Base-by-base conservation (phyloP, 2,329 filamentous ascomycete species). In the Sporothrix schenckii region DNA sequence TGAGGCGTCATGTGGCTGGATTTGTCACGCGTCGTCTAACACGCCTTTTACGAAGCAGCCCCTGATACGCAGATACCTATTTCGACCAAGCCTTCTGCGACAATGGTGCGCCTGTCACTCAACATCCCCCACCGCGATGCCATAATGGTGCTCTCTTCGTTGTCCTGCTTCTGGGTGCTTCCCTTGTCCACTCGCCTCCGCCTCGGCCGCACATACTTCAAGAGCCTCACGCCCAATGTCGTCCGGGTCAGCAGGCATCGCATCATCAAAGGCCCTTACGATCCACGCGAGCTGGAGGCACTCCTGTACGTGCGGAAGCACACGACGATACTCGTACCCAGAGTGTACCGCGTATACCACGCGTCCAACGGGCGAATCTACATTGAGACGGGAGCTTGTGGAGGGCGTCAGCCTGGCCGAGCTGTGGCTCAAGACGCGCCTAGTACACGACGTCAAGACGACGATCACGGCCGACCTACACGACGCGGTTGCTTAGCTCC, bases 231-330 rank as follows among this genome's bases (percentile, higher is more conserved):
- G 50, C 66, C 53, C 49, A 69, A 49, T 54, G 56, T 65, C 49
- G 49, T 65, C 47, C 68, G 65, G 58, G 68, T 69, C 34, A 69
- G 68, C 68, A 13, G 56, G 56, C 68, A 54, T 69, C 68, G 68
- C 68, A 56, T 66, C 60, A 71, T 71, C 70, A 71, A 71, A 66
- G 70, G 70, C 53, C 70, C 70, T 13, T 71, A 66, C 41, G 44
- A 58, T 39, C 70, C 66, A 6, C 49, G 56, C n/a, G 66, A 71
- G 66, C 27, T 71, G 58, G 70, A 69, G 60, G 66, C 66, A 10
- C 61, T 71, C 7, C 24, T 65, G 16, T 69, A 69, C 41, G 66
- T 69, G 14, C 47, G 56, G 21, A 34, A 44, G 52, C 66, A 71
- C 30, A 69, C 70, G 2, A 66, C 41, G 3, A 61, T 69, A 11